Conservation (phyloP, 305 asterid species). For the Rubia tinctorum region DNA sequence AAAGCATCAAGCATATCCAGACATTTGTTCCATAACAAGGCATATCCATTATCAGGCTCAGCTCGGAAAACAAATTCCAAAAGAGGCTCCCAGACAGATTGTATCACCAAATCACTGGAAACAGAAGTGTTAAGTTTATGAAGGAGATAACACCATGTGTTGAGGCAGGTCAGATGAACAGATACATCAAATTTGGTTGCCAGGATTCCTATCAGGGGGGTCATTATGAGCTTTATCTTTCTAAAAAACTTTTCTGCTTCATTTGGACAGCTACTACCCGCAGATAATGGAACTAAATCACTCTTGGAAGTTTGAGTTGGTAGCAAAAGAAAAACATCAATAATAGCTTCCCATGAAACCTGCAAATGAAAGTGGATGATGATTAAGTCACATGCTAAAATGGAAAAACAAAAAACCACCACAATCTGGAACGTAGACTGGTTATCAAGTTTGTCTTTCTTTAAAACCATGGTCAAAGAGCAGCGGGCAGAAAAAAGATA, state of each 20-base stretch:
- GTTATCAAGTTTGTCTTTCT: not conserved
- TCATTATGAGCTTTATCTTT: slow-evolving; percentile 67
- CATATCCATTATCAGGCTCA: slow-evolving; percentile 49
- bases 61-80: slow-evolving; percentile 46
- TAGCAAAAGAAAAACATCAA: slow-evolving; percentile 57
- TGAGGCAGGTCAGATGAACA: slow-evolving; percentile 66
- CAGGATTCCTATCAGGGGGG: slow-evolving; percentile 59
- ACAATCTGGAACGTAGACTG: not conserved
- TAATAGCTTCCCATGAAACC: slow-evolving; percentile 81
- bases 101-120: slow-evolving; percentile 39
- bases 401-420: slow-evolving; percentile 3
- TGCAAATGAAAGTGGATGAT: slow-evolving; percentile 24
- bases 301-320: slow-evolving; percentile 32
- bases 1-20: slow-evolving; percentile 57
- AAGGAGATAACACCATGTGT: slow-evolving; percentile 73
- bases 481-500: slow-evolving; percentile 24
- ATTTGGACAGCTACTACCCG: slow-evolving; percentile 20
- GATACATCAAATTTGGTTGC: slow-evolving; percentile 68
- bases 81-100: slow-evolving; percentile 67
- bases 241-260: slow-evolving; percentile 38
- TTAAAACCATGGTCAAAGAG: not conserved
- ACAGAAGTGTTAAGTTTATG: slow-evolving; percentile 62
- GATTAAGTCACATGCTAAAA: slow-evolving; percentile 6
- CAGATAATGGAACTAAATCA: slow-evolving; percentile 24
- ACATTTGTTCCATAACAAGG: slow-evolving; percentile 60